Evolutionary conservation across 2,329 filamentous ascomycete species (phyloP).

Genomic region (Xylariales sp.): DNA sequence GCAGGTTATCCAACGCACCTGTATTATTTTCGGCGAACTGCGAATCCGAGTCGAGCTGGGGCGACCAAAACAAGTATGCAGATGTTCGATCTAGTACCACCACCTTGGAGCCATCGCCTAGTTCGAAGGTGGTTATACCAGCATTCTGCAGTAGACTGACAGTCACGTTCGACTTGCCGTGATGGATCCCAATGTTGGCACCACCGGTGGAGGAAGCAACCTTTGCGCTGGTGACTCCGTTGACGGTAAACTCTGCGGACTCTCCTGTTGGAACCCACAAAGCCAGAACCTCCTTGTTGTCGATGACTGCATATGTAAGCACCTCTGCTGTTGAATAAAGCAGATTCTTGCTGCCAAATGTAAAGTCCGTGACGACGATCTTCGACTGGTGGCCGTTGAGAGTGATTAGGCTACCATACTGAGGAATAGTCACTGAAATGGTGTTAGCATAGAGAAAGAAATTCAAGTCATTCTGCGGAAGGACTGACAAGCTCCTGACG

Average conservation of each 20-base stretch:
- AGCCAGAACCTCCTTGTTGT: constrained; percentile 40
- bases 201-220: constrained; percentile 33
- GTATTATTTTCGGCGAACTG: constrained; percentile 38
- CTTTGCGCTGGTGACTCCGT: constrained; percentile 30
- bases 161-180: constrained; percentile 33
- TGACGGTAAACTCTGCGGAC: constrained; percentile 48
- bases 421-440: constrained; percentile 43
- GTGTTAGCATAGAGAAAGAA: background rate
- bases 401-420: constrained; percentile 39
- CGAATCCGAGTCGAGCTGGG: constrained; percentile 43
- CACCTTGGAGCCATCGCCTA: constrained; percentile 42
- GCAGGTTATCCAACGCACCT: constrained; percentile 24
- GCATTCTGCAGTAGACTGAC: constrained; percentile 43
- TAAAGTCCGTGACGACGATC: constrained; percentile 57
- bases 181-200: constrained; percentile 34
- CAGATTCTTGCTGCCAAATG: constrained; percentile 43
- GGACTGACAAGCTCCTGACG: constrained; percentile 38
- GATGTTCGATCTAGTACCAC: constrained; percentile 49
- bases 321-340: constrained; percentile 54
- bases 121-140: constrained; percentile 41
- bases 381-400: constrained; percentile 60
- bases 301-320: constrained; percentile 44
- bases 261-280: constrained; percentile 53
- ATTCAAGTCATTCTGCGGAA: too few relatives aligned
- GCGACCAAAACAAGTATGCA: constrained; percentile 55